These are phyloP conservation scores for Candida anglica DNA, from an alignment of 805 yeast genomes.

Conservation along the genomic window DNA sequence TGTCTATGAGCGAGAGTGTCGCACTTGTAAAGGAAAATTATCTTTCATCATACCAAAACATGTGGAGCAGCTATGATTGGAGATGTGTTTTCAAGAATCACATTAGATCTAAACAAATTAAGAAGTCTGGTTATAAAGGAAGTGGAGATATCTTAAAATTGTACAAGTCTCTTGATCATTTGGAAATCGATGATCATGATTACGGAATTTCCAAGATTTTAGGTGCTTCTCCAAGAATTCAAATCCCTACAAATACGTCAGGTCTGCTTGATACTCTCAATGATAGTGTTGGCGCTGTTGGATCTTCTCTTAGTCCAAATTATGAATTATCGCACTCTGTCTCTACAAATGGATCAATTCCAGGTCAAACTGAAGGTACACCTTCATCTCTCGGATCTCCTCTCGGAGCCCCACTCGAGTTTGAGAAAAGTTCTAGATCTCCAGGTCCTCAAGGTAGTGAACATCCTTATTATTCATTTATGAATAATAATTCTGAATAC, in stretches of 20 bases:
- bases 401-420: conserved; percentile 3
- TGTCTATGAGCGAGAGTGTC: conserved; percentile 29
- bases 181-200: conserved; percentile 11
- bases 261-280: too few species aligned
- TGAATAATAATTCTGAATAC: not conserved
- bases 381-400: not conserved
- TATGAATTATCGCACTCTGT: not conserved
- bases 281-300: too few species aligned
- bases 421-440: not conserved
- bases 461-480: conserved; percentile 2
- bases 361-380: too few species aligned
- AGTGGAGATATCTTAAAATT: conserved; percentile 31
- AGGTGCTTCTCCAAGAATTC: conserved; percentile 2
- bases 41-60: conserved; percentile 13
- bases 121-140: conserved; percentile 27
- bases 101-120: conserved; percentile 7
- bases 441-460: not conserved
- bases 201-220: not conserved
- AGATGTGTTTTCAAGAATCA: conserved; percentile 16
- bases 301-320: too few species aligned
- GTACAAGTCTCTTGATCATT: conserved; percentile 15
- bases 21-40: conserved; percentile 15
- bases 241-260: conserved; percentile 1
- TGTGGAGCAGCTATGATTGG: conserved; percentile 30
- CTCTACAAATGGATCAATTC: not conserved